These are phyloP conservation scores for Cadophora malorum DNA, from an alignment of 2,329 filamentous ascomycete genomes.

Conservation along the genomic window DNA sequence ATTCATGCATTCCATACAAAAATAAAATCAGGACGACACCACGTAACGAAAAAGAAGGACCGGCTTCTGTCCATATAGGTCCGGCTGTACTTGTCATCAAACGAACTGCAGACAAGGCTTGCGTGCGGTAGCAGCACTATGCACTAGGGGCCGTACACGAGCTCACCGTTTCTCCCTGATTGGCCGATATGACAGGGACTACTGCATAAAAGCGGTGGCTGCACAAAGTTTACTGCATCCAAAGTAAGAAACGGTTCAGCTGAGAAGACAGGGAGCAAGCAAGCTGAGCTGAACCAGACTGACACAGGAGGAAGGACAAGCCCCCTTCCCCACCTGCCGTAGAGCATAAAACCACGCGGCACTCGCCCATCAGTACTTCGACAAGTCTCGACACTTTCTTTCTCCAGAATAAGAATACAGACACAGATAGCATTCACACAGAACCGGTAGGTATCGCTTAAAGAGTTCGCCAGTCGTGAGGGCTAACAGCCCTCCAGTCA, in stretches of 20 bases:
- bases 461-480: background rate
- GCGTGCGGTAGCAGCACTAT: background rate
- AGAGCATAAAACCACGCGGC: slow-evolving; percentile 13
- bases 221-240: background rate
- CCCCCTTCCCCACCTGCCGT: background rate
- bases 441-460: background rate
- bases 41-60: background rate
- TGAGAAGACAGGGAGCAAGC: slow-evolving; percentile 7
- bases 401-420: background rate
- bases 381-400: background rate
- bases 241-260: slow-evolving; percentile 3
- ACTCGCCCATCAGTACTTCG: background rate
- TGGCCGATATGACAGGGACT: background rate
- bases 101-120: background rate
- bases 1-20: background rate
- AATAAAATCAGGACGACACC: background rate
- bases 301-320: background rate
- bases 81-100: background rate
- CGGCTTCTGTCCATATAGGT: background rate
- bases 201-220: slow-evolving; percentile 5
- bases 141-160: background rate
- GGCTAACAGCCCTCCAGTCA: slow-evolving; percentile 22
- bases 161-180: background rate
- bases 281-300: background rate
- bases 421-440: background rate